Percentiles rank a stretch among this genome's conserved stretches.
Conservation (phyloP, 305 asterid genomes). For the Fraxinus sp. region DNA sequence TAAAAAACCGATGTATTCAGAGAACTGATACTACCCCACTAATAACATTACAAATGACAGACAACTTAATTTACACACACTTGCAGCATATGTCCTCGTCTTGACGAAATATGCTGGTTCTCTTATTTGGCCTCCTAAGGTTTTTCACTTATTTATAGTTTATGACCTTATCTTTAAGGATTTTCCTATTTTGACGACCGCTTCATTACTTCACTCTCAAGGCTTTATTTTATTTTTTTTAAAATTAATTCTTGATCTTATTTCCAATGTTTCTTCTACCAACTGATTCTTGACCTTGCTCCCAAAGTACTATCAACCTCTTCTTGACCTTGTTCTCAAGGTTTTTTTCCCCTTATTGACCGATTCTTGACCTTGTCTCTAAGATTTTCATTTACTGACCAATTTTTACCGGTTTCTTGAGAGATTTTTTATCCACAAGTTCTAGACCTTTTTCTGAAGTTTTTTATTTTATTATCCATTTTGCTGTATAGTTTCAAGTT, state of each 20-base stretch:
- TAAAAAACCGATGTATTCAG: not conserved
- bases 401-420: not conserved
- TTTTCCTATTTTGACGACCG: not conserved
- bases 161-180: not conserved
- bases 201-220: not conserved
- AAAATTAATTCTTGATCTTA: not conserved
- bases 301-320: not conserved
- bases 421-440: not conserved
- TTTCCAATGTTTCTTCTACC: not conserved
- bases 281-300: not conserved
- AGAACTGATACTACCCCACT: not conserved
- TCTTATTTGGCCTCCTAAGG: not conserved
- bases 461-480: not conserved
- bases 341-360: not conserved
- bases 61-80: not conserved
- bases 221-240: too few species aligned
- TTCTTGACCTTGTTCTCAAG: not conserved
- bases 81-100: not conserved
- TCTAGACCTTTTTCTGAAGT: not conserved
- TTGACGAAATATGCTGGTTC: not conserved
- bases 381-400: not conserved
- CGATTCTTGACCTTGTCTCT: not conserved
- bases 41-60: not conserved
- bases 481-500: not conserved
- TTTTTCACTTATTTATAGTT: not conserved